Base-by-base conservation (phyloP, 1,139 yeast species). In the Magnusiomyces starmeri region DNA sequence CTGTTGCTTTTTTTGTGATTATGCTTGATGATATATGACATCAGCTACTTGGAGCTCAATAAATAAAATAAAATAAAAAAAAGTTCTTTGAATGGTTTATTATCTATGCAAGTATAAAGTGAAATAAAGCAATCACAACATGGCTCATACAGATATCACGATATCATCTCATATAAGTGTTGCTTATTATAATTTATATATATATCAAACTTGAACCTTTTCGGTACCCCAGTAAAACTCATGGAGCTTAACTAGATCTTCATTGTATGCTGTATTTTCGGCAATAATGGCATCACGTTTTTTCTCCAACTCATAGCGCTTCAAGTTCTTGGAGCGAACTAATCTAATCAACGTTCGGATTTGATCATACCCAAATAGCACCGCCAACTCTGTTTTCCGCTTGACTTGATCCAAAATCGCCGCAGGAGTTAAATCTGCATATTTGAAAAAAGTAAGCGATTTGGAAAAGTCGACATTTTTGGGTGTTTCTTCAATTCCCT, bases 401-500 rank as follows among this genome's bases (percentile, higher is more conserved):
- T 56, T 55, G 21, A 60, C 57, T n/a, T 46, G 50, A 4, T 62
- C 65, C 46, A 65, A 42, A 20, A 64, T 56, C 20, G 53, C 53
- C 6, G 51, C 50, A 1, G 66, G 60, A 7, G 56, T 51, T 35
- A 48, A 69, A 56, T 77, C 79, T 52, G 74, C 71, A 52, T 79
- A 62, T 45, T 80, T 80, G 64, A 81, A 86, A 66, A 81, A 86
- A 9, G 71, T 66, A 4, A 83, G 69, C 0, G 87, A 76, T 42
- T 73, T 69, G 20, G 76, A 67, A 67, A 85, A 83, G 57, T 81
- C 79, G 7, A 83, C 81, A n/a, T 71, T 70, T 48, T 77, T 77
- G 0, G 87, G 82, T 49, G 77, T 75, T 21, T 70, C 67, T 59
- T 80, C 76, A 22, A 85, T 73, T 55, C 80, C 81, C 59, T 88